Evolutionary conservation across 768 basidiomycete genomes (phyloP), one percentile per base, ranked within the genome.

Genomic region (Lyophyllum semitale): DNA sequence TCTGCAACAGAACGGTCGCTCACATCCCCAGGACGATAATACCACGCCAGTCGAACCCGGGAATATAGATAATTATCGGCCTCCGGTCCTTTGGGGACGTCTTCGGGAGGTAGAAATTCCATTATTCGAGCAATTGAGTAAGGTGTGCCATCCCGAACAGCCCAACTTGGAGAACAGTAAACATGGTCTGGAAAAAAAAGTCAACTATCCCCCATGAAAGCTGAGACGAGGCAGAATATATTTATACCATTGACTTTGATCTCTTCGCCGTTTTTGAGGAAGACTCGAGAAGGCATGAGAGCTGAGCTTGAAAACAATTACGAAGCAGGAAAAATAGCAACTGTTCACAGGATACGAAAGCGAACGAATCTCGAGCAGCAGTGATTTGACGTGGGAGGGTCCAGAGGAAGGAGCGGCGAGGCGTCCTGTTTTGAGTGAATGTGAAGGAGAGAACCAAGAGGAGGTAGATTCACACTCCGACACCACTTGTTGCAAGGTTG

Each of bases 71-170:
- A 85, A 64, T 84, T 84, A 65, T 83, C 83, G 62, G 82, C 82
- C 52, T 85, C 85, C 58, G 80, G 77, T 53, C 83, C 84, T 71
- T 84, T 90, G 35, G 84, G 77, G 37, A 78, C 77, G 50, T 88
- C 87, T 69, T 88, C 85, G 9, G 92, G 87, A 30, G 90, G 89
- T 17, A 98, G 78, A 66, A 98, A 95, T 73, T 95, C 93, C 89
- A 99, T 96, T 75, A 99, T 93, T 63, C 96, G 87, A 46, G 91
- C 95, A 55, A 99, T 85, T 40, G 91, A 91, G 73, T 97, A 98
- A 54, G 97, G 95, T 57, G 94, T 93, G 64, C 93, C 93, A 68
- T 97, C 95, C 58, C 95, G 85, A 57, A 90, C 81, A 53, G 87
- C 83, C 94, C 94, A 98, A 58, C 87, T 89, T 27, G 94, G 91